Evolutionary conservation across 2,329 filamentous ascomycete genomes (phyloP), one percentile per base, ranked within the genome.

Genomic region (Xylariaceae sp.): DNA sequence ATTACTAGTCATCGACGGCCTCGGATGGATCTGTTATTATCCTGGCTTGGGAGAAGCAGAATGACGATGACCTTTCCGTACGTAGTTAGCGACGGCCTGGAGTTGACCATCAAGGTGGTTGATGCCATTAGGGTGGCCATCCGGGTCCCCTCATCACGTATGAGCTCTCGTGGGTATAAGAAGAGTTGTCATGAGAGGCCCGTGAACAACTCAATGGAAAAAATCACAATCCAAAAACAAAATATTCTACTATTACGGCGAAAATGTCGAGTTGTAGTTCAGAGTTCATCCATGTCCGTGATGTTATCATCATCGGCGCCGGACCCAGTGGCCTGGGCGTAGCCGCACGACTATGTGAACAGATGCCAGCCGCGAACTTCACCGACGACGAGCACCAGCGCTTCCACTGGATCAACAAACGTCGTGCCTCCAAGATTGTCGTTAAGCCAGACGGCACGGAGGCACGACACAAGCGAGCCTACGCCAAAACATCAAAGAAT

Each of bases 371-470:
- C 0, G 88, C 89, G 1, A 83, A 92, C 55, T 93, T 93, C 74
- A 92, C 89, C 0, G 89, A 93, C 69, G 88, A 90, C 65, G 90
- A 93, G 69, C 89, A 93, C 68, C 84, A 87, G 48, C 81, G 89
- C n/a, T 93, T 89, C 70, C 85, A 89, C 72, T 92, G 88, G 87
- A 86, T 91, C 58, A 80, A 80, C 59, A 87, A 85, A 58, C 82
- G 90, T 39, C 60, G 60, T 68, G 80, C 81, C 34, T 79, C 79
- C 34, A 81, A 82, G 35, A 82, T 85, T 72, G 78, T 79, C 6
- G 76, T 87, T 62, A 86, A 84, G 67, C 77, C 78, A 63, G 80
- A 72, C 3, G 78, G 77, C 8, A 66, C 64, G 9, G 68, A 71
- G 42, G 66, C 58, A 23, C 64, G 61, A 68, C 70, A 53, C 64